These are phyloP conservation scores for Chaetomium tenue DNA, from an alignment of 495 filamentous ascomycete species.

Conservation along the genomic window DNA sequence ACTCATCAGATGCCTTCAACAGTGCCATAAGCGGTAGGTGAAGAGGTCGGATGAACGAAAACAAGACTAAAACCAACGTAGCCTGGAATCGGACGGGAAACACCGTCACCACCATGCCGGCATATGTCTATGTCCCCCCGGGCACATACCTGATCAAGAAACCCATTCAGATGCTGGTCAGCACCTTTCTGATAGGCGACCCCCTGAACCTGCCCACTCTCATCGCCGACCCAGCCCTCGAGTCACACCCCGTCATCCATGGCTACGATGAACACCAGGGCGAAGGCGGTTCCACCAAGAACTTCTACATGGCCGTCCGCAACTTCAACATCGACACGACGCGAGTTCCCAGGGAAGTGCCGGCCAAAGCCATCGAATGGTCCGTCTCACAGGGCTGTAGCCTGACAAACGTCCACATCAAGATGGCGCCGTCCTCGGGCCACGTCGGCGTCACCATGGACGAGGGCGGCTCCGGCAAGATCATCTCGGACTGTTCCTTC, in stretches of 20 bases:
- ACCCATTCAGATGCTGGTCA: constrained; percentile 48
- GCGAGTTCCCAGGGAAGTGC: constrained; percentile 36
- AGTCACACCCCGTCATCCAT: constrained; percentile 23
- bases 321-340: constrained; percentile 73
- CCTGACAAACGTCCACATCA: constrained; percentile 62
- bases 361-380: constrained; percentile 59
- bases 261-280: constrained; percentile 50
- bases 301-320: constrained; percentile 71
- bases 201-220: constrained; percentile 61
- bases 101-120: constrained; percentile 55
- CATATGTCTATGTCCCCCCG: constrained; percentile 58
- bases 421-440: constrained; percentile 50
- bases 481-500: constrained; percentile 52
- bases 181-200: constrained; percentile 56
- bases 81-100: constrained; percentile 39
- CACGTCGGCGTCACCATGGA: constrained; percentile 45
- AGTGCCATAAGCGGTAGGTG: constrained; percentile 53
- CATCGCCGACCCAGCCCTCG: constrained; percentile 52
- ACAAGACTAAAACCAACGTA: neutral
- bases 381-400: constrained; percentile 62
- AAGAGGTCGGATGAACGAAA: neutral
- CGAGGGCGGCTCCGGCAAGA: constrained; percentile 41
- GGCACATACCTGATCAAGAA: constrained; percentile 55
- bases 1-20: constrained; percentile 66
- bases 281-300: constrained; percentile 60